A percentile compares a stretch with the other conserved stretches of the same genome.
These are phyloP conservation scores for Baorangia bicolor DNA, from an alignment of 768 basidiomycete species.

Conservation along the genomic window DNA sequence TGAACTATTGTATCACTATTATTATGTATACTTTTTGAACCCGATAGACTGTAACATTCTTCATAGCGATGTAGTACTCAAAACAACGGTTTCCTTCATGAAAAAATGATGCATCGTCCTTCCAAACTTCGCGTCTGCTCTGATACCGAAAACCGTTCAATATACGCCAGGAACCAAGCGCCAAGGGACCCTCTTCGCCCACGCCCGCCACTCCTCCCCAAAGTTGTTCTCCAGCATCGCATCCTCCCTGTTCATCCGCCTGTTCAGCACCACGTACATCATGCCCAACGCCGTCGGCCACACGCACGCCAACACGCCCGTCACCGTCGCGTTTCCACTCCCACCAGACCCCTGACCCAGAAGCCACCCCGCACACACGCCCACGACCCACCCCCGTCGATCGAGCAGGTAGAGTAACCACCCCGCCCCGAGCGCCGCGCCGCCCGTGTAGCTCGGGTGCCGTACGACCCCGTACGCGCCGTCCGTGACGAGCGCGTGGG, in stretches of 20 bases:
- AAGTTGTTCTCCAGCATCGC: slow-evolving; percentile 27
- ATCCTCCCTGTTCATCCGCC: slow-evolving; percentile 31
- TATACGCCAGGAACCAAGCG: slow-evolving; percentile 25
- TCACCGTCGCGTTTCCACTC: not conserved
- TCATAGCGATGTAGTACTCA: not conserved
- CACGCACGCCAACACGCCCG: not conserved
- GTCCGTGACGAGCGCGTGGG: slow-evolving; percentile 25
- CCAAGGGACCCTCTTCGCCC: slow-evolving; percentile 22
- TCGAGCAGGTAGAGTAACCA: slow-evolving; percentile 5
- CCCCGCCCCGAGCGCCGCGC: not conserved
- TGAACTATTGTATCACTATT: slow-evolving; percentile 20
- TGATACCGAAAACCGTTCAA: not conserved
- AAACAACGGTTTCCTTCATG: not conserved
- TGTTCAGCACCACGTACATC: rapidly evolving
- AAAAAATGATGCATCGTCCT: not conserved
- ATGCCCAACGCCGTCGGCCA: not conserved
- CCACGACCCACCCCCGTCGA: slow-evolving; percentile 1
- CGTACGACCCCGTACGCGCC: slow-evolving; percentile 30
- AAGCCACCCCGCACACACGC: not conserved
- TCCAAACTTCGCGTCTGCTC: not conserved
- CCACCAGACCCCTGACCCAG: not conserved
- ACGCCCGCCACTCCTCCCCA: slow-evolving; percentile 28
- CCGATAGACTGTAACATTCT: slow-evolving; percentile 30
- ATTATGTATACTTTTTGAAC: slow-evolving; percentile 21
- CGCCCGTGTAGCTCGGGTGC: slow-evolving; percentile 31